phyloP scores from a whole-genome alignment of 2,329 filamentous ascomycete species.

The Bisporella sp. region DNA sequence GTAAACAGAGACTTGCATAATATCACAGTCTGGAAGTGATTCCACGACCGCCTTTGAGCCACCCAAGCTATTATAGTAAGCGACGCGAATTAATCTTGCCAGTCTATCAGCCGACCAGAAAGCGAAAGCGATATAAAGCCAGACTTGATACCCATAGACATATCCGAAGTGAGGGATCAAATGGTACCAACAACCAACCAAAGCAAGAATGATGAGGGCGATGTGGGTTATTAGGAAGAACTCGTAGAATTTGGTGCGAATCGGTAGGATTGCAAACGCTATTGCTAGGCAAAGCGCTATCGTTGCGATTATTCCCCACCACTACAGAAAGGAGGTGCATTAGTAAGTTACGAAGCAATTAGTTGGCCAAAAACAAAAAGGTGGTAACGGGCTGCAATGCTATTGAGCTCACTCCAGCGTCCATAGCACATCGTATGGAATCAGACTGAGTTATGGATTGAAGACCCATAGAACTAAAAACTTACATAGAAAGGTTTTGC shows the following conservation, averaged over 20 bases:
- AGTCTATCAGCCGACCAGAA: constrained; percentile 41
- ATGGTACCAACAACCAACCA: constrained; percentile 27
- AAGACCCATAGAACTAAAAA: background rate
- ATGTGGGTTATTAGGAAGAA: constrained; percentile 15
- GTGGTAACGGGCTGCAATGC: background rate
- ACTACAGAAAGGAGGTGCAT: constrained; percentile 31
- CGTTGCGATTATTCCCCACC: constrained; percentile 35
- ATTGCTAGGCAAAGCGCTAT: constrained; percentile 10
- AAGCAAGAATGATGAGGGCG: constrained; percentile 8
- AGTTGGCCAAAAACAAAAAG: constrained; percentile 27
- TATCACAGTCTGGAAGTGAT: background rate
- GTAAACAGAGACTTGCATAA: constrained; percentile 3
- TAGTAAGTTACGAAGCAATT: constrained; percentile 25
- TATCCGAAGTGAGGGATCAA: constrained; percentile 30
- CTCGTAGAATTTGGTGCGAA: constrained; percentile 28
- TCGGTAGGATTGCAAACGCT: constrained; percentile 27
- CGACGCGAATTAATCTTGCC: constrained; percentile 29
- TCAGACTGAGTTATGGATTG: too few species aligned
- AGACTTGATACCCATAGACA: constrained; percentile 31
- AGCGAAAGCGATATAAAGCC: constrained; percentile 33
- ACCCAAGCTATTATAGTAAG: background rate
- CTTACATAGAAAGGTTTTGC: background rate
- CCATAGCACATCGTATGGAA: too few species aligned
- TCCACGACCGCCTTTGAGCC: constrained; percentile 1
- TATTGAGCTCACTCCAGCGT: too few species aligned